Evolutionary conservation across 129 eudicot species (phyloP), one percentile per base, ranked within the genome.

Genomic region (sunflower (Helianthus annuus)): DNA sequence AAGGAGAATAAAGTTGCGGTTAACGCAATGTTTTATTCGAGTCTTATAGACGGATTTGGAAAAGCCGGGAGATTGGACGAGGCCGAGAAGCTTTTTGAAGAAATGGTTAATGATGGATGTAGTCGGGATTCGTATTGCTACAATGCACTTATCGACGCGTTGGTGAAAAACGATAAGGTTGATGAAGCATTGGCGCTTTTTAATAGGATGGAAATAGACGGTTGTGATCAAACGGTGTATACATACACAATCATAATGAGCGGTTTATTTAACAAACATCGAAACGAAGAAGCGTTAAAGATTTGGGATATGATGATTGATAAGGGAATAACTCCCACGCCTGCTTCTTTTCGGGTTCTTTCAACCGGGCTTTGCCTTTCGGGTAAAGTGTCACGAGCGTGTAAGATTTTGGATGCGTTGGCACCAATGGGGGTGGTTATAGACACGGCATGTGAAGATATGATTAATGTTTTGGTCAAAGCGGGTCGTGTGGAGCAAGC

Each of bases 361-460:
- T 81, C 96, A 54, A 87, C 92, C 7, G 96, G 99, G 53, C 91
- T 95, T 19, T 95, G 99, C 75, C 89, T 90, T 70, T 84, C 96
- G 0, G 99, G 99, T 36, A 90, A 95, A 71, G 94, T 95, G 11
- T 83, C 81, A 16, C 85, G 97, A 42, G 99, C 99, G 15, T 95
- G 99, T 64, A 86, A 85, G 79, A 88, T 88, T 52, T 81, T 90
- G 71, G 99, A 95, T 64, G 99, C 90, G 74, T 76, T 95, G 13
- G 99, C 97, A 60, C 97, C 99, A 4, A 95, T 90, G 96, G 99
- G 99, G 62, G 69, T 95, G 34, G 79, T 95, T 53, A 76, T 89
- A 12, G 99, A 90, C 49, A 86, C 95, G 2, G 94, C 94, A 61
- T 88, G 71, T 68, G 97, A 90, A 69, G 96, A 95, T 78, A 95